phyloP scores from a whole-genome alignment of 176 grass and related monocot genomes.

The Triticum urartu region DNA sequence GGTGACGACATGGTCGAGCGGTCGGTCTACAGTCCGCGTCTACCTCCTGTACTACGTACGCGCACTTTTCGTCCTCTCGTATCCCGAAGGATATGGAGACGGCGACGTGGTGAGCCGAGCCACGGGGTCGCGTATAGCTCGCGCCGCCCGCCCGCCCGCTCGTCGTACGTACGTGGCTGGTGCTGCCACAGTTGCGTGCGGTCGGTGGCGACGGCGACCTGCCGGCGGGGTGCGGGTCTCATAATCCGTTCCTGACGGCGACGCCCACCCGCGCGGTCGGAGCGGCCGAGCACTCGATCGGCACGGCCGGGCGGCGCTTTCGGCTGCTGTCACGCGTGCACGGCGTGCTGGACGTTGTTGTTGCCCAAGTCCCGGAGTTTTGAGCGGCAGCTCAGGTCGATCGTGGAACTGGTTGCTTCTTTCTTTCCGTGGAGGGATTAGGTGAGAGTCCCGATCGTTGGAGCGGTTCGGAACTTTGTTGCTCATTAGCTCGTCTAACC shows the following conservation, averaged over 20 bases:
- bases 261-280: background rate
- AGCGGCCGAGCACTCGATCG: background rate
- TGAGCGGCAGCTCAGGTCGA: background rate
- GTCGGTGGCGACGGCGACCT: conserved; percentile 11
- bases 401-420: background rate
- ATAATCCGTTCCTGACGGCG: conserved; percentile 29
- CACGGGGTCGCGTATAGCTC: background rate
- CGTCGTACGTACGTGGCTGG: background rate
- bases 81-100: conserved; percentile 20
- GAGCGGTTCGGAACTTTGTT: conserved; percentile 11
- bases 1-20: no score
- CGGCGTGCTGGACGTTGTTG: no score
- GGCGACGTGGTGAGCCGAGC: background rate
- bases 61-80: background rate
- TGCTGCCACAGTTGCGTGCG: conserved; percentile 19
- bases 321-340: background rate
- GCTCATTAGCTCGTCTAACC: background rate
- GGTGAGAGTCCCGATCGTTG: background rate
- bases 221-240: conserved; percentile 3
- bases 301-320: background rate
- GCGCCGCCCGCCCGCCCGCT: no score
- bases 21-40: conserved; percentile 3
- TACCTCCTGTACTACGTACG: background rate
- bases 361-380: background rate
- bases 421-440: background rate